These are phyloP conservation scores for Vitis hybrid DNA, from an alignment of 177 flowering plant genomes.

Conservation along the genomic window DNA sequence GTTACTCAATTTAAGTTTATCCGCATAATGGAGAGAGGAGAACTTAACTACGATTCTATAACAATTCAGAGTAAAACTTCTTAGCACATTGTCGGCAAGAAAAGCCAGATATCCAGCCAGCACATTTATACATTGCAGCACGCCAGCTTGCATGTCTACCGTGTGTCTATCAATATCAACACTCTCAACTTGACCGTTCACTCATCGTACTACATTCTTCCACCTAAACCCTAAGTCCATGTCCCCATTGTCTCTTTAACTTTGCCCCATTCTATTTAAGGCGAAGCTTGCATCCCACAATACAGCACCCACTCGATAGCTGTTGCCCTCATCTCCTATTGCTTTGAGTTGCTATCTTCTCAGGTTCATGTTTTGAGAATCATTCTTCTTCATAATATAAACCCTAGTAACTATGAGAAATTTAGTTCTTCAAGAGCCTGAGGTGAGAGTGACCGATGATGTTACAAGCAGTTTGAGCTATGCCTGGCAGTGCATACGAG, in stretches of 20 bases:
- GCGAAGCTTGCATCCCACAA: background rate
- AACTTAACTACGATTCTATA: background rate
- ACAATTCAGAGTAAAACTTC: background rate
- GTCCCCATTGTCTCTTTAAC: slow-evolving; percentile 7
- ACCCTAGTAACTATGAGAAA: slow-evolving; percentile 28
- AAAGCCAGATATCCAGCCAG: slow-evolving; percentile 23
- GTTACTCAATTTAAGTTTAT: background rate
- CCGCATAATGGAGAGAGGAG: slow-evolving; percentile 1
- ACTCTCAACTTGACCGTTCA: slow-evolving; percentile 13
- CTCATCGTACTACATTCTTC: slow-evolving; percentile 24
- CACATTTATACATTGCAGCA: slow-evolving; percentile 20
- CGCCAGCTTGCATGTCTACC: slow-evolving; percentile 30
- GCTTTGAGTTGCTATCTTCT: background rate
- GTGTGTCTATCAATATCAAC: slow-evolving; percentile 24
- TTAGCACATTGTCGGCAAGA: slow-evolving; percentile 19
- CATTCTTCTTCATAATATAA: background rate
- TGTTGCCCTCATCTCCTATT: background rate
- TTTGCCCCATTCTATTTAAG: slow-evolving; percentile 10
- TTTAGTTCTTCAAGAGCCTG: slow-evolving; percentile 23
- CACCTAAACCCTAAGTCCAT: slow-evolving; percentile 13
- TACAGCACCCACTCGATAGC: slow-evolving; percentile 4
- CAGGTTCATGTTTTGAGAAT: background rate
- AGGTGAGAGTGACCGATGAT: slow-evolving; percentile 17
- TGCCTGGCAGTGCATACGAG: slow-evolving; percentile 32
- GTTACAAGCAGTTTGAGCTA: slow-evolving; percentile 23